Evolutionary conservation across 768 basidiomycete genomes (phyloP), one percentile per base, ranked within the genome.

Genomic region (Amanita molliuscula): DNA sequence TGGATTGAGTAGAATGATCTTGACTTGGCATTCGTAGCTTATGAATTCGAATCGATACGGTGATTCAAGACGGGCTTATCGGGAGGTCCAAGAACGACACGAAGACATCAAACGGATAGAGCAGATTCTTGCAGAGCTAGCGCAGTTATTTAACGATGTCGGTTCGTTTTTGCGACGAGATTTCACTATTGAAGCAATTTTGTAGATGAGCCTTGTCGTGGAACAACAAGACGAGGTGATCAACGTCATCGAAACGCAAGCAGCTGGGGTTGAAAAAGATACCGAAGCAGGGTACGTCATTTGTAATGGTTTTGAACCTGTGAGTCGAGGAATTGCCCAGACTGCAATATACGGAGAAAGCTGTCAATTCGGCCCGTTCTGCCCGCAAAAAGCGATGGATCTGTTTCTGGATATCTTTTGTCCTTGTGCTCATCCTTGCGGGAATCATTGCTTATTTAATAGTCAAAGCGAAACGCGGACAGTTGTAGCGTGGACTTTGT

Each of bases 371-470:
- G 33, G 95, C 95, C 18, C 77, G 87, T 26, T 78, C 84, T 28
- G 95, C 95, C 18, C 82, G 95, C 53, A 90, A 84, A 67, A 97
- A 95, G 77, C 82, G 93, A 59, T 96, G 93, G 92, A 94, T 95
- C 63, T 97, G 94, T 70, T 95, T 95, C 75, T 62, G 80, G 67
- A 79, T 91, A 53, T 61, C 67, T 50, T 59, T 93, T 50, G 60
- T 89, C 51, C 59, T 92, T 48, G 70, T 84, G 52, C 77, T 82
- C 55, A 76, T 88, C 43, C 71, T 80, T 40, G 82, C 76, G 40
- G 72, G 86, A 46, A 70, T 88, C 26, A 69, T 77, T 23, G 81
- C 76, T 4, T 59, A 69, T 25, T 61, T 72, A 44, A 69, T 73
- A 56, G 68, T 61, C 40, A 62, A 66, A 47, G 42, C 25, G 7